These are phyloP conservation scores for Inosperma sp. DNA, from an alignment of 768 basidiomycete genomes.

Conservation along the genomic window DNA sequence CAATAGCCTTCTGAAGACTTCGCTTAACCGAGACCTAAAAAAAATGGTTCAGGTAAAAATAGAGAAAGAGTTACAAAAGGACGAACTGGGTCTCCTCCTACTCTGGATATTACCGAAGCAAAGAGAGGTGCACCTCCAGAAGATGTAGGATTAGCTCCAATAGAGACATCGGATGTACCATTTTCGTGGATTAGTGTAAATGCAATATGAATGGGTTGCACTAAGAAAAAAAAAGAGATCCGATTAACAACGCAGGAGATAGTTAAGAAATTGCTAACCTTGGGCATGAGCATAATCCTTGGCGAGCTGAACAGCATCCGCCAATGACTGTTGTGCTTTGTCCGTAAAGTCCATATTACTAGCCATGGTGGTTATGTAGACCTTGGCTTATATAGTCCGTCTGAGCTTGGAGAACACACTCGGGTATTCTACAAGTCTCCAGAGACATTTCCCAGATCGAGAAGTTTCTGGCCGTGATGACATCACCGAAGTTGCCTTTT, in stretches of 20 bases:
- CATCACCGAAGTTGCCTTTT: no score
- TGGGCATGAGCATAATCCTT: constrained; percentile 82
- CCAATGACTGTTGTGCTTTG: constrained; percentile 66
- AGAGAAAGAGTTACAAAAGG: background rate
- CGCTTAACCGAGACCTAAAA: constrained; percentile 59
- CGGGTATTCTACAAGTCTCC: constrained; percentile 9
- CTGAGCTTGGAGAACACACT: background rate
- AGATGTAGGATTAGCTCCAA: constrained; percentile 32
- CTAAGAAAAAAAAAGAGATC: constrained; percentile 33
- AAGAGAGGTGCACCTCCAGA: constrained; percentile 60
- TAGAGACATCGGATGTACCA: constrained; percentile 28
- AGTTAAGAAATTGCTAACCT: constrained; percentile 46
- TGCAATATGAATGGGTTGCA: constrained; percentile 80
- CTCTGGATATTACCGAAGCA: constrained; percentile 69
- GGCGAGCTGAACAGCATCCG: constrained; percentile 72
- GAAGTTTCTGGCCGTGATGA: constrained; percentile 19
- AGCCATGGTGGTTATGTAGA: constrained; percentile 32
- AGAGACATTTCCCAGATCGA: constrained; percentile 13
- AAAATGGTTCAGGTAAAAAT: constrained; percentile 1
- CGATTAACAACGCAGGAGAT: background rate
- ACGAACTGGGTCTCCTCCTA: constrained; percentile 81
- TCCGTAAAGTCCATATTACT: constrained; percentile 81
- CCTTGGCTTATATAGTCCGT: constrained; percentile 5
- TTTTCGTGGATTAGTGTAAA: constrained; percentile 75
- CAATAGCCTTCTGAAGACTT: constrained; percentile 68